phyloP scores from a whole-genome alignment of 2,329 filamentous ascomycete genomes.

The Colletotrichum eleusines region DNA sequence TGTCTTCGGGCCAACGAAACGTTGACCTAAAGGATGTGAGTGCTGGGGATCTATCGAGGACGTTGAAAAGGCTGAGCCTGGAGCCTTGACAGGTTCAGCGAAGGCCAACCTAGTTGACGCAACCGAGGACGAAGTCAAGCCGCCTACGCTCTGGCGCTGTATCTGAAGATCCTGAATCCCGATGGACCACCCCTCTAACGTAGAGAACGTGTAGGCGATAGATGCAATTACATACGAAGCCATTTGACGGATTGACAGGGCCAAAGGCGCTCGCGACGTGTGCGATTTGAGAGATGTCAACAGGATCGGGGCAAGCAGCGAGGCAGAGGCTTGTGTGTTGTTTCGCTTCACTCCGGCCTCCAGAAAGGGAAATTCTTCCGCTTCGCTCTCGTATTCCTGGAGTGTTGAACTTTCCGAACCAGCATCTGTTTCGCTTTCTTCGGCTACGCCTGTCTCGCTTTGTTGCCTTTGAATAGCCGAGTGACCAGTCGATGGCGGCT shows the following conservation, averaged over 20 bases:
- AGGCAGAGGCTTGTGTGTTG: background rate
- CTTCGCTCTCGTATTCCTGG: slow-evolving; percentile 26
- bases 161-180: slow-evolving; percentile 92
- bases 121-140: slow-evolving; percentile 48
- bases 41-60: slow-evolving; percentile 34
- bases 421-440: slow-evolving; percentile 26
- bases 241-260: slow-evolving; percentile 82
- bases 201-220: slow-evolving; percentile 87
- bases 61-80: slow-evolving; percentile 5
- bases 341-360: background rate
- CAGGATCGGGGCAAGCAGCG: slow-evolving; percentile 63
- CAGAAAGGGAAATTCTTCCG: background rate
- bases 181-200: slow-evolving; percentile 85
- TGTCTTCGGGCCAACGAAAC: slow-evolving; percentile 65
- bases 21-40: background rate
- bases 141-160: slow-evolving; percentile 42
- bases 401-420: slow-evolving; percentile 25
- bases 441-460: background rate
- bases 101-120: slow-evolving; percentile 56
- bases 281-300: slow-evolving; percentile 85
- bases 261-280: slow-evolving; percentile 81
- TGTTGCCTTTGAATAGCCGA: slow-evolving; percentile 9
- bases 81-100: slow-evolving; percentile 49
- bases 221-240: slow-evolving; percentile 77
- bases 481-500: slow-evolving; percentile 7